Evolutionary conservation across 2,329 filamentous ascomycete species (phyloP).

Genomic region (Trichophyton mentagrophytes): DNA sequence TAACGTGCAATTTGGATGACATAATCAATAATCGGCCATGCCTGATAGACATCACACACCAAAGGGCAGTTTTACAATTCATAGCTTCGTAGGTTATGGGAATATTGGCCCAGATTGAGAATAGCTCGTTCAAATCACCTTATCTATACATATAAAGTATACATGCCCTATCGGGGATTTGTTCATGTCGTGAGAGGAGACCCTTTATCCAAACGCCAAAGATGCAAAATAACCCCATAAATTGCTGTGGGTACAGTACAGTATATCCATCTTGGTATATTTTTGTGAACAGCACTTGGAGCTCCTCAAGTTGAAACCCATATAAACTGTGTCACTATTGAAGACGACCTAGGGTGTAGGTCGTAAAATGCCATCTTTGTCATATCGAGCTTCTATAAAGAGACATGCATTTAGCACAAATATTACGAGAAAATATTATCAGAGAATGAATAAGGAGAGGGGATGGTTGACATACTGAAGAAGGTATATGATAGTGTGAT

Average conservation of each 20-base stretch:
- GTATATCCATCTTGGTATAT: not conserved
- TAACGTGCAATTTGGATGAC: not conserved
- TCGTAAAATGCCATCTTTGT: slow-evolving; percentile 60
- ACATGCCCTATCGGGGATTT: not conserved
- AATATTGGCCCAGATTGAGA: not conserved
- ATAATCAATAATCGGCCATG: too few species aligned
- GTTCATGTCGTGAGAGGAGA: not conserved
- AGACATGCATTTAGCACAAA: not conserved
- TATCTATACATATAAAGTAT: not conserved
- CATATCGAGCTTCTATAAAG: slow-evolving; percentile 62
- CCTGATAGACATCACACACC: too few species aligned
- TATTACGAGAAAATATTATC: not conserved
- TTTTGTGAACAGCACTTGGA: not conserved
- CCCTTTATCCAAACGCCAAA: not conserved
- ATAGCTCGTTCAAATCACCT: not conserved
- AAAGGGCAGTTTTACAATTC: not conserved
- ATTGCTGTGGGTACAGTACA: not conserved
- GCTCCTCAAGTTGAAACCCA: not conserved
- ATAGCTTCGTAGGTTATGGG: not conserved
- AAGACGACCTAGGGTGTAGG: slow-evolving; percentile 34
- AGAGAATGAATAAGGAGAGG: not conserved
- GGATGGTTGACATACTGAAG: slow-evolving; percentile 57
- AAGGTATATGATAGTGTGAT: slow-evolving; percentile 96
- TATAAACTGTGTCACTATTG: not conserved
- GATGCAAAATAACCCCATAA: not conserved